Percentiles rank a stretch among this genome's conserved stretches.
Evolutionary conservation across 352 stramenopile genomes (phyloP).

Genomic region (Phytophthora nicotianae): DNA sequence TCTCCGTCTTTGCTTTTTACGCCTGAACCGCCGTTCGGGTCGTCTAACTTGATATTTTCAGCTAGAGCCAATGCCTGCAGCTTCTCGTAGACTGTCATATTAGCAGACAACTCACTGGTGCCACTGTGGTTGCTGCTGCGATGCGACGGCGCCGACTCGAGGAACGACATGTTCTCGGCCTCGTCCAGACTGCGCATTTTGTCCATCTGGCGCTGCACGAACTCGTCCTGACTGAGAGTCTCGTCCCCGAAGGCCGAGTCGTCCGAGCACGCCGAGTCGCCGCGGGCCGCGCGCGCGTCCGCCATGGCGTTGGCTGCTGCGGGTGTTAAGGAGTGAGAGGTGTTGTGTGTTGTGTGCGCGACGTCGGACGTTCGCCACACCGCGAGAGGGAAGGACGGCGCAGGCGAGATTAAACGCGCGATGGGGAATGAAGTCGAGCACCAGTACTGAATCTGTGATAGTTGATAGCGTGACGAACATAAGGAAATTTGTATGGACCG

Average conservation of each 20-base stretch:
- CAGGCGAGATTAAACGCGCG: conserved; percentile 27
- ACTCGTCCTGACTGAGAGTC: conserved; percentile 52
- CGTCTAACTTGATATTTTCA: conserved; percentile 47
- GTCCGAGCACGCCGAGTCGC: conserved; percentile 45
- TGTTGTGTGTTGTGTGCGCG: not conserved
- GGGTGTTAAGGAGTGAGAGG: conserved; percentile 7
- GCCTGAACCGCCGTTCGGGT: conserved; percentile 10
- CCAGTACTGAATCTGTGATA: conserved; percentile 4
- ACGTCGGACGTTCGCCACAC: conserved; percentile 26
- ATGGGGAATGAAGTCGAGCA: conserved; percentile 26
- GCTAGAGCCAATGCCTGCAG: conserved; percentile 59
- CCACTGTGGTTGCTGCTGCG: conserved; percentile 36
- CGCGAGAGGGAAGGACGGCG: conserved; percentile 12
- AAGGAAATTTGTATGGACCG: not conserved
- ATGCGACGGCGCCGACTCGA: conserved; percentile 30
- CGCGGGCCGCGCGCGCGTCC: conserved; percentile 21
- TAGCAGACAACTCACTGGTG: conserved; percentile 24
- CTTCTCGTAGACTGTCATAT: conserved; percentile 53
- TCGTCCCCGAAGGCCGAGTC: conserved; percentile 63
- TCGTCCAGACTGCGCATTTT: conserved; percentile 56
- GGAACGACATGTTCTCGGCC: conserved; percentile 20
- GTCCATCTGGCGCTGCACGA: conserved; percentile 51
- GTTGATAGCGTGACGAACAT: not conserved
- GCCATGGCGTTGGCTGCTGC: conserved; percentile 9
- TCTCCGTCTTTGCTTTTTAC: conserved; percentile 10